Evolutionary conservation across 495 filamentous ascomycete genomes (phyloP), one percentile per base, ranked within the genome.

Genomic region (Penicillium egyptiacum): DNA sequence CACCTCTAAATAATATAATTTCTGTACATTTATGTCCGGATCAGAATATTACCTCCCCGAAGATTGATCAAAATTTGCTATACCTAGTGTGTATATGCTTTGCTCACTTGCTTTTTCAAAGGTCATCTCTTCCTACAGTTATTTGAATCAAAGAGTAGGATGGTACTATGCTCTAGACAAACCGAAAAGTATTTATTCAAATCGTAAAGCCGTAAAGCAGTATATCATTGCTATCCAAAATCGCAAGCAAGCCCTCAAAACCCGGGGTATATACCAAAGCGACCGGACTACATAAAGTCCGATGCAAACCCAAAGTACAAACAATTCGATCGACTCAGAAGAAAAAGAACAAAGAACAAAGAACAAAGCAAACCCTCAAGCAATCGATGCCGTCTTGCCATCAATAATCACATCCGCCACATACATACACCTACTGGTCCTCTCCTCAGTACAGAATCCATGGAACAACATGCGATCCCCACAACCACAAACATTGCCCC

Each of bases 381-480:
- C 43, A 43, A 74, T 51, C 3, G 44, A 57, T 0, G 71, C 70
- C n/a, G 37, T 63, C 1, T 41, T 54, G 8, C 67, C 72, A 7
- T 47, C 49, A 14, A 79, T 64, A 25, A 26, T 50, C 12, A 81
- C 19, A 52, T 67, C 58, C 3, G 75, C 77, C 23, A 40, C 46
- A 50, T 62, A 67, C 59, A 65, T 67, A 35, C 74, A 77, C 49
- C 78, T 62, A 25, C 62, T 53, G 26, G 58, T 70, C 22, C 68
- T 58, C 39, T 51, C 59, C 7, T 54, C 44, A 55, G 67, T 65
- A 60, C 77, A 83, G 58, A 78, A 75, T 8, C 72, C 80, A 63
- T 85, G 81, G 59, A 82, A 82, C 4, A 82, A 59, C 57, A 84
- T 74, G 2, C 66, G 68, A 54, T 79, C 72, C 0, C 73, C 75